Evolutionary conservation across 2,329 filamentous ascomycete species (phyloP).

Genomic region (Venturia nashicola): DNA sequence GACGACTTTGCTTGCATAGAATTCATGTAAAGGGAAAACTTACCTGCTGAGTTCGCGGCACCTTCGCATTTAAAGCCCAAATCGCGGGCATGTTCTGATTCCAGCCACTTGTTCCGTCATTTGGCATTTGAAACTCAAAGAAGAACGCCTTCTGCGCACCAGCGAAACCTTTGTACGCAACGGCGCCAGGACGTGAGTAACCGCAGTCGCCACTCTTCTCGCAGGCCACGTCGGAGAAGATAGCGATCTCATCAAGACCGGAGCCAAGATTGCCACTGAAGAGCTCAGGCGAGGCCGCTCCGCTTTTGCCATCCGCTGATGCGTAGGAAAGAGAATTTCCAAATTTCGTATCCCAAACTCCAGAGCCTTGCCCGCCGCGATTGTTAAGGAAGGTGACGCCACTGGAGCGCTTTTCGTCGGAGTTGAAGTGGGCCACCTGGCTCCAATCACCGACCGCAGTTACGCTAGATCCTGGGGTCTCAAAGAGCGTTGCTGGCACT

Average conservation of each 20-base stretch:
- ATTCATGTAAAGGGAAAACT: too few species aligned
- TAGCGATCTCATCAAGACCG: slow-evolving; percentile 22
- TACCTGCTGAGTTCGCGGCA: slow-evolving; percentile 52
- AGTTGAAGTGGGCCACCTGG: slow-evolving; percentile 37
- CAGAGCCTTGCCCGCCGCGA: slow-evolving; percentile 42
- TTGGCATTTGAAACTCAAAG: slow-evolving; percentile 61
- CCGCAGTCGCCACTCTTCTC: slow-evolving; percentile 31
- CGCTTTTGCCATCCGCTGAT: slow-evolving; percentile 32
- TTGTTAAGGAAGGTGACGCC: slow-evolving; percentile 49
- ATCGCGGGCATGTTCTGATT: slow-evolving; percentile 59
- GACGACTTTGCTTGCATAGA: too few species aligned
- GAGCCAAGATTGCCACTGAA: slow-evolving; percentile 33
- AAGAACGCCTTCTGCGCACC: slow-evolving; percentile 62
- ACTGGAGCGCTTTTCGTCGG: slow-evolving; percentile 29
- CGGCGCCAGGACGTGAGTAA: slow-evolving; percentile 34
- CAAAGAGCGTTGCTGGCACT: neutral
- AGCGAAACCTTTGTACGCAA: slow-evolving; percentile 53
- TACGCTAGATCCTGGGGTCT: neutral
- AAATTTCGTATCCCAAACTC: slow-evolving; percentile 36
- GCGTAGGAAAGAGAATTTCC: slow-evolving; percentile 48
- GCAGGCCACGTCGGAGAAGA: slow-evolving; percentile 31
- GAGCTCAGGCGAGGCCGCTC: slow-evolving; percentile 34
- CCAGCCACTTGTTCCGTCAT: slow-evolving; percentile 34
- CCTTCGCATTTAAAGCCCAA: slow-evolving; percentile 64
- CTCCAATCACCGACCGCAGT: slow-evolving; percentile 23